Conservation (phyloP, 768 basidiomycete species). For the Pulveroboletus sp. region DNA sequence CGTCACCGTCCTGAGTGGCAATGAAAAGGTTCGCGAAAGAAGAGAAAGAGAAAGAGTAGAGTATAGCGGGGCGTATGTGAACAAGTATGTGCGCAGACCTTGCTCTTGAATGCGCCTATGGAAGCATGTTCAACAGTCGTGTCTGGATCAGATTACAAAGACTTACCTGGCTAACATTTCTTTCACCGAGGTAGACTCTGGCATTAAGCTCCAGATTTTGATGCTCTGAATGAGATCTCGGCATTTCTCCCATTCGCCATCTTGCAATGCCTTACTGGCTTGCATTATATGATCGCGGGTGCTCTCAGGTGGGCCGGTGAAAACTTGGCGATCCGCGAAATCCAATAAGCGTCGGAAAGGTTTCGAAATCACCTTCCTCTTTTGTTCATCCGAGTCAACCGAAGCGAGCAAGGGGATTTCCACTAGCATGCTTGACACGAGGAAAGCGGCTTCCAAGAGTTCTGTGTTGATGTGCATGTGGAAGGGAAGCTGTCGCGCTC, state of each 20-base stretch:
- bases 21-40: slow-evolving; percentile 82
- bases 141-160: neutral
- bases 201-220: slow-evolving; percentile 98
- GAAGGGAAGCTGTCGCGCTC: slow-evolving; percentile 94
- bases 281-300: slow-evolving; percentile 99
- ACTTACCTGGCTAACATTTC: slow-evolving; percentile 91
- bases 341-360: slow-evolving; percentile 93
- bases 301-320: slow-evolving; percentile 97
- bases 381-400: slow-evolving; percentile 90
- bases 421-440: slow-evolving; percentile 97
- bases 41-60: slow-evolving; percentile 84
- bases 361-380: slow-evolving; percentile 91
- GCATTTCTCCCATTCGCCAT: slow-evolving; percentile 96
- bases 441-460: slow-evolving; percentile 92
- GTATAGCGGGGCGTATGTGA: slow-evolving; percentile 93
- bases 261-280: slow-evolving; percentile 92
- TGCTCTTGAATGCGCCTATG: slow-evolving; percentile 97
- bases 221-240: slow-evolving; percentile 91
- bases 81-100: slow-evolving; percentile 92
- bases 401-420: slow-evolving; percentile 95
- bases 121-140: slow-evolving; percentile 1
- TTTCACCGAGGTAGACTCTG: slow-evolving; percentile 80
- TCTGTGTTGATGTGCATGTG: slow-evolving; percentile 99
- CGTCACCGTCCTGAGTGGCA: slow-evolving; percentile 76
- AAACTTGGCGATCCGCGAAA: slow-evolving; percentile 95